A percentile compares a stretch with the other conserved stretches of the same genome.
Evolutionary conservation across 2,329 filamentous ascomycete species (phyloP).

Genomic region (Colletotrichum karsti): DNA sequence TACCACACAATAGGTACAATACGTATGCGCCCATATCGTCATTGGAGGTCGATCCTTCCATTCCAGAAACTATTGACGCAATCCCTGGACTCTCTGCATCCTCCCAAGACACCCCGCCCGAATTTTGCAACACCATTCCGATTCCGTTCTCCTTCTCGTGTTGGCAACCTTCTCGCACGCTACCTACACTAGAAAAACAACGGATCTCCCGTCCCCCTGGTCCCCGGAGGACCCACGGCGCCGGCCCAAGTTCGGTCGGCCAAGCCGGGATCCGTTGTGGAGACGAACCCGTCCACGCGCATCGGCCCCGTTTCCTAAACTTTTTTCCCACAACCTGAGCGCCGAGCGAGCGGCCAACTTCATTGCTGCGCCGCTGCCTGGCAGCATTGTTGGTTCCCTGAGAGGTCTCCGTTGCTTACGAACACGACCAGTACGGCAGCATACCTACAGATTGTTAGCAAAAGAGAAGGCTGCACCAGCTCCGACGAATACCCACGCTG

Average conservation of each 20-base stretch:
- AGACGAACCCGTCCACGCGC: background rate
- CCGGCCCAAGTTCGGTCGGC: constrained; percentile 7
- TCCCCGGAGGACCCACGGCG: background rate
- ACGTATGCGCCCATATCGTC: background rate
- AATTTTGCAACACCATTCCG: background rate
- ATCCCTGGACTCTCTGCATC: background rate
- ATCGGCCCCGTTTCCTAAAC: constrained; percentile 6
- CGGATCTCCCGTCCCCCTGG: background rate
- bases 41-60: background rate
- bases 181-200: too few relatives aligned
- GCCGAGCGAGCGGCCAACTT: background rate
- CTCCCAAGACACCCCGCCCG: too few relatives aligned
- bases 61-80: background rate
- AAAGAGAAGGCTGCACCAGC: background rate
- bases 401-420: background rate
- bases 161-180: background rate
- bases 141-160: background rate
- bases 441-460: constrained; percentile 9
- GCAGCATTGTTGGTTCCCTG: background rate
- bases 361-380: background rate
- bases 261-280: constrained; percentile 14
- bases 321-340: background rate
- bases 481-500: constrained; percentile 11
- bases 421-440: constrained; percentile 27
- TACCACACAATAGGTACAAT: background rate